Base-by-base conservation (phyloP, 2,329 filamentous ascomycete species). In the Cladosporium sp. region DNA sequence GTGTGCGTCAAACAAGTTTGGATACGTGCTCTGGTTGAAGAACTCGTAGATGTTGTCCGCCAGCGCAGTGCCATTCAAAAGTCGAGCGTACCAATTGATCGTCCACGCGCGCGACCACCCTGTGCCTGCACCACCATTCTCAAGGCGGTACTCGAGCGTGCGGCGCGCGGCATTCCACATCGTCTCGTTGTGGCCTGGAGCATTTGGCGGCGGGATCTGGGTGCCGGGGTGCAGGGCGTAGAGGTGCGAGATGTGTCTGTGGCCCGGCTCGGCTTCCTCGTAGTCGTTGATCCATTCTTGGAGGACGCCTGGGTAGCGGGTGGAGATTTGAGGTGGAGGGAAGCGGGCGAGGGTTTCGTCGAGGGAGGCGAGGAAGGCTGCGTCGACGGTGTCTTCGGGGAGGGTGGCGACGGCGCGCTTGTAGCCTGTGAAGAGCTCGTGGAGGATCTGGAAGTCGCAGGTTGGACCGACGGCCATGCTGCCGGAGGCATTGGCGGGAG, bases 71-170 rank as follows among this genome's bases (percentile, higher is more conserved):
- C 85, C 78, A 64, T 86, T 86, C 0, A 87, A 76, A 12, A 64
- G 18, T 0, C 83, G 74, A 0, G 84, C 84, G 85, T 85, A 87
- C 73, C 83, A 86, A 0, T 85, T 84, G 0, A 81, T 74, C 0
- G 86, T 81, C 85, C 85, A 87, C 0, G 87, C 82, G 67, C 87
- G 87, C 21, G 80, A 83, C 86, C 85, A 87, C 0, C 85, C 85
- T 0, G 85, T 79, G 68, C 87, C 84, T 0, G 82, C 79, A 60
- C 87, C 84, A 0, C 71, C 78, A 28, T 80, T 81, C 1, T 84
- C 84, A 2, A 75, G 70, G 0, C 84, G 81, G 0, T 79, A 77
- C 10, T 78, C 71, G 0, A 88, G 78, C 0, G 82, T 82, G 0
- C 79, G 80, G 5, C 72, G 73, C 1, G 87, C 77, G 0, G 84